Evolutionary conservation across 2,329 filamentous ascomycete species (phyloP), one percentile per base, ranked within the genome.

Genomic region (Thielaviopsis euricoi): DNA sequence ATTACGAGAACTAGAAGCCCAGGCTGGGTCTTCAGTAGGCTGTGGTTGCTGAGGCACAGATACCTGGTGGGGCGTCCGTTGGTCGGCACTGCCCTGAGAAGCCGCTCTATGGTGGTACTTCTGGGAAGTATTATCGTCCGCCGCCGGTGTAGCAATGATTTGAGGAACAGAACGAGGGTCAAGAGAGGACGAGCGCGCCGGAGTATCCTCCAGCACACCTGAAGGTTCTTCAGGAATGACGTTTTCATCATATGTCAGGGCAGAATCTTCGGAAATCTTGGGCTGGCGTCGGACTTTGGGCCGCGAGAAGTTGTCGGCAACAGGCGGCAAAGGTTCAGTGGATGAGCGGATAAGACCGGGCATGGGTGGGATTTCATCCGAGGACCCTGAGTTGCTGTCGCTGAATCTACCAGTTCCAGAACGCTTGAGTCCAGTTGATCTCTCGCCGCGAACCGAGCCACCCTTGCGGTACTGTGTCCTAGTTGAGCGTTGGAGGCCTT

Each of bases 391-490:
- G 7, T 50, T 23, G n/a, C 56, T 37, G n/a, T 15, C 48, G 13
- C 19, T 51, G 19, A 22, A 23, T 46, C 58, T 58, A 17, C 60
- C 52, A 19, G 75, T 74, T 55, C 59, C 76, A 51, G 82, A 75
- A 46, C 91, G 80, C 69, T 87, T 88, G 1, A 87, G 86, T 63
- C 89, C 85, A 0, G 86, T 82, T 3, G 82, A 75, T 57, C 86
- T 80, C 61, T 93, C 86, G 23, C 87, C 86, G 55, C 86, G 84
- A 62, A 95, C 70, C 71, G 90, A 96, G 37, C 90, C 90, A 59
- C 87, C 77, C 64, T 82, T 88, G 65, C 90, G 78, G 69, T 97
- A 97, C 25, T 87, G 91, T 5, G 93, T 98, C 57, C 88, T 81
- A 21, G 89, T 98, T 13, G 93, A 96, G 61, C 93, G 81, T 64